Evolutionary conservation across 148 eudicot species (phyloP), one percentile per base, ranked within the genome.

Genomic region (Camellia granthamiana): DNA sequence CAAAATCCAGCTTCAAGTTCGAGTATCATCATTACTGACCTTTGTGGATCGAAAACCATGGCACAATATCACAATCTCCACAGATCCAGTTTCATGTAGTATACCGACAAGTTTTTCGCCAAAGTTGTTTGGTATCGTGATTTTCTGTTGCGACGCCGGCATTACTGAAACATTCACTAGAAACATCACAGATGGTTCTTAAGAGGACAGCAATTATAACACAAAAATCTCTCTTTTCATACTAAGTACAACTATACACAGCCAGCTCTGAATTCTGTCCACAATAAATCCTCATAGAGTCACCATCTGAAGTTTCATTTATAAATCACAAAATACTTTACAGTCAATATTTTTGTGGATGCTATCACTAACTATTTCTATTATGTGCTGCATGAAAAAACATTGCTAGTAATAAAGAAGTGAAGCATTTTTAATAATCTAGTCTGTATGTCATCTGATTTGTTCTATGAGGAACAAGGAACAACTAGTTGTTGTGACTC

Each of bases 31-130:
- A 68, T 58, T 16, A 75, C 87, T n/a, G 67, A 93, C 96, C 97
- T 94, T 94, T 62, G 82, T 59, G 69, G 86, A 71, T 67, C 72
- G 81, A 72, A 92, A 92, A 67, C 98, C 98, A 77, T 92, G 98
- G 83, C 98, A 94, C 72, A 90, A 70, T 13, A 94, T 78, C 61
- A 92, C 91, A 62, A 94, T 81, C 59, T 89, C 93, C 60, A 77
- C 77, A 16, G 97, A 92, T 59, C 90, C 90, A 64, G 94, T 87
- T 77, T 94, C 97, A 81, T 90, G 93, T 55, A 94, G 79, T 47
- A 87, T 44, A 66, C 97, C 98, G 18, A 88, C 91, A 69, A 94
- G 88, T 80, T 90, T 89, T 81, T 94, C 97, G 52, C 87, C 86
- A 15, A 82, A 47, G 58, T 79, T 81, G 77, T 94, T 94, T 63